A percentile compares a stretch with the other conserved stretches of the same genome.
Evolutionary conservation across 257 asterid genomes (phyloP).

Genomic region (Nicotiana obtusifolia): DNA sequence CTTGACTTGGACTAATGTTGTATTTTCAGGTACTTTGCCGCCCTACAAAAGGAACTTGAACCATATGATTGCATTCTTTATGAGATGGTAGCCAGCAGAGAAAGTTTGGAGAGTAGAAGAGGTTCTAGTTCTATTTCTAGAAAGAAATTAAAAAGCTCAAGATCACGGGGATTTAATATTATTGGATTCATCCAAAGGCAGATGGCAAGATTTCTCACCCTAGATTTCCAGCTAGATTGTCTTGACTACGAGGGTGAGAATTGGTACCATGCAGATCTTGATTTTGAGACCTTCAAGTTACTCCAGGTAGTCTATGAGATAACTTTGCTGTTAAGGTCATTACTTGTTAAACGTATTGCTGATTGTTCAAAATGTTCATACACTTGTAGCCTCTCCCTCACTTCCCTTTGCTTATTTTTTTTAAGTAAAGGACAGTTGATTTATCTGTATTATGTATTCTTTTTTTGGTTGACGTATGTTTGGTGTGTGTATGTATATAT

Average conservation of each 20-base stretch:
- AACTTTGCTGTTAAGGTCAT: background rate
- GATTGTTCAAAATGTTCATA: background rate
- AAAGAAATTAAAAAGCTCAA: conserved; percentile 48
- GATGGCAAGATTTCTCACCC: conserved; percentile 75
- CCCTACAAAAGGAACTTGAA: conserved; percentile 68
- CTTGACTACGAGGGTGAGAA: conserved; percentile 81
- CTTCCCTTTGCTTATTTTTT: background rate
- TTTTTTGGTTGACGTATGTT: background rate
- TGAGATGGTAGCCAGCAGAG: conserved; percentile 97
- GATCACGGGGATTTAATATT: conserved; percentile 60
- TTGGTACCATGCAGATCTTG: conserved; percentile 98
- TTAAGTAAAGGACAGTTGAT: background rate
- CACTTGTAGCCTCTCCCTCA: background rate
- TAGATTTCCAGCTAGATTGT: conserved; percentile 91
- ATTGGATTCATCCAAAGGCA: conserved; percentile 88
- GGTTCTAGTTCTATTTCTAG: conserved; percentile 39
- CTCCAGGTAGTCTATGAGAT: conserved; percentile 63
- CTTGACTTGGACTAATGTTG: conserved; percentile 1
- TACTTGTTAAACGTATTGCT: background rate
- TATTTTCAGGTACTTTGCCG: conserved; percentile 63
- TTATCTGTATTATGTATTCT: background rate
- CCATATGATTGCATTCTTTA: conserved; percentile 83
- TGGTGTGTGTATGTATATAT: background rate
- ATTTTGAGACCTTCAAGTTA: conserved; percentile 79
- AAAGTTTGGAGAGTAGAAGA: conserved; percentile 71